phyloP scores from a whole-genome alignment of 176 grass and related monocot genomes.

The Calamus simplicifolius region DNA sequence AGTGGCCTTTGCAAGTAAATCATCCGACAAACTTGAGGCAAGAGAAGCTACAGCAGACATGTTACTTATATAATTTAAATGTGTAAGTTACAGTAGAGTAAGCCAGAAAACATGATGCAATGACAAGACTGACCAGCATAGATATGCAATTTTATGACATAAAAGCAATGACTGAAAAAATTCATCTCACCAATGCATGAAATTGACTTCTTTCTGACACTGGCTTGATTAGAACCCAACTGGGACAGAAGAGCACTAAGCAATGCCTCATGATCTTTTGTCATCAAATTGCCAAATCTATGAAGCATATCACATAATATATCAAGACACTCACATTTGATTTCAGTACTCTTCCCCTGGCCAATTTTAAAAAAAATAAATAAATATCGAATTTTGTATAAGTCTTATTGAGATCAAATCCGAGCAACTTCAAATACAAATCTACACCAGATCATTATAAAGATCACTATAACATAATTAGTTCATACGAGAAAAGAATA shows the following conservation, averaged over 20 bases:
- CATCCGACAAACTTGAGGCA: constrained; percentile 86
- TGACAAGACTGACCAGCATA: too few species aligned
- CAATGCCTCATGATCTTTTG: constrained; percentile 80
- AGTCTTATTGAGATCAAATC: too few species aligned
- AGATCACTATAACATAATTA: too few species aligned
- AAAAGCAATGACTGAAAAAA: not conserved
- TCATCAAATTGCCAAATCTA: constrained; percentile 78
- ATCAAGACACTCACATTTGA: constrained; percentile 92
- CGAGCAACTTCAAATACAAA: too few species aligned
- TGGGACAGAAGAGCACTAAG: constrained; percentile 64
- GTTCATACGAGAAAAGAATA: too few species aligned
- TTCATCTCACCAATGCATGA: constrained; percentile 68
- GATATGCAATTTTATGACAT: too few species aligned
- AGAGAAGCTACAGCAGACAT: constrained; percentile 50
- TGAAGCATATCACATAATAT: constrained; percentile 88
- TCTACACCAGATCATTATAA: too few species aligned
- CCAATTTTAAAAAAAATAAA: constrained; percentile 23
- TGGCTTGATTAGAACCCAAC: constrained; percentile 80
- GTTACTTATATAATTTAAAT: too few species aligned
- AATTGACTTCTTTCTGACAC: constrained; percentile 84
- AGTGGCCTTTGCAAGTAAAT: constrained; percentile 88
- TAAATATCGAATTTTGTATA: not conserved
- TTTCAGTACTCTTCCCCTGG: constrained; percentile 86
- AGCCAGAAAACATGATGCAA: too few species aligned
- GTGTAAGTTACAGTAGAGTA: too few species aligned